Percentiles rank a stretch among this genome's conserved stretches.
Evolutionary conservation across 768 basidiomycete genomes (phyloP).

Genomic region (Leccinum fibrillosum): DNA sequence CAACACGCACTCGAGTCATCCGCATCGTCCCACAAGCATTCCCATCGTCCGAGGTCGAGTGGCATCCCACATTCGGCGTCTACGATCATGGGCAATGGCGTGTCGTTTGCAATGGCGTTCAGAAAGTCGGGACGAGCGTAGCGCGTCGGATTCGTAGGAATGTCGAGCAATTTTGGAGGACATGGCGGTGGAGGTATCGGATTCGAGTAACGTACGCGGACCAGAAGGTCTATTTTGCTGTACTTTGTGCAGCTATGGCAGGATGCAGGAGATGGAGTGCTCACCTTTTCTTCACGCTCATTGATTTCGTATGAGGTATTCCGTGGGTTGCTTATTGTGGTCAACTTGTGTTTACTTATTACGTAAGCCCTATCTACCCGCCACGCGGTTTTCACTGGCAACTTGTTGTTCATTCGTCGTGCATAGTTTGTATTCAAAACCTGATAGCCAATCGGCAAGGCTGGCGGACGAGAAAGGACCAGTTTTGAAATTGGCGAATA

Average conservation of each 20-base stretch:
- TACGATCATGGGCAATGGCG: conserved; percentile 90
- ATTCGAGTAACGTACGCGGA: conserved; percentile 91
- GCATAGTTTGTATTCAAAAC: background rate
- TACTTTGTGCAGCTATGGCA: background rate
- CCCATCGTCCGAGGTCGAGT: conserved; percentile 79
- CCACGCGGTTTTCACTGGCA: too few species aligned
- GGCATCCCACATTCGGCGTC: conserved; percentile 98
- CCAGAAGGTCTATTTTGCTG: conserved; percentile 86
- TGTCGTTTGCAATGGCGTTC: conserved; percentile 73
- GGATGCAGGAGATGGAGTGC: background rate
- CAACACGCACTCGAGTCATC: conserved; percentile 54
- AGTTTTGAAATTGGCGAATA: background rate
- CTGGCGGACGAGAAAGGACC: background rate
- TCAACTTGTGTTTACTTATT: conserved; percentile 13
- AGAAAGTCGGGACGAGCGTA: conserved; percentile 87
- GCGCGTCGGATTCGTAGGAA: conserved; percentile 85
- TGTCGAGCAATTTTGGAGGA: conserved; percentile 91
- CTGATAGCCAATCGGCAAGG: background rate
- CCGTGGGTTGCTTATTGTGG: conserved; percentile 8
- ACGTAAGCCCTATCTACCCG: background rate
- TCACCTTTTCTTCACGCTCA: conserved; percentile 61
- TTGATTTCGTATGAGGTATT: conserved; percentile 17
- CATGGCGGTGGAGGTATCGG: conserved; percentile 95
- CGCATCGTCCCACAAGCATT: conserved; percentile 77
- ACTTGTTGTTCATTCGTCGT: background rate